Evolutionary conservation across 2,329 filamentous ascomycete species (phyloP), one percentile per base, ranked within the genome.

Genomic region (Xylariaceae sp.): DNA sequence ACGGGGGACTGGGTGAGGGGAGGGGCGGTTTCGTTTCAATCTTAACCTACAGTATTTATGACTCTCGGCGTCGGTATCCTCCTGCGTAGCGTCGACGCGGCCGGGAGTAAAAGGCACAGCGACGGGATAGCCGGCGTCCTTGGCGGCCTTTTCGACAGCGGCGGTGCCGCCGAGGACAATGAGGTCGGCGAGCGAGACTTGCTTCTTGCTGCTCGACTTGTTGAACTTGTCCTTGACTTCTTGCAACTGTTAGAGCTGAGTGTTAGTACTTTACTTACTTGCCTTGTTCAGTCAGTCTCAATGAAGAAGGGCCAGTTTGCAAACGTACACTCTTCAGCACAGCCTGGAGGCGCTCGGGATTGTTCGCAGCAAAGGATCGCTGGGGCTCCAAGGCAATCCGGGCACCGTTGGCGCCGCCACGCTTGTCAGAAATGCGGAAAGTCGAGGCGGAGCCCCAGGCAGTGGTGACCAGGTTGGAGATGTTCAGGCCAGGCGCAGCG

Each of bases 331-430:
- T 69, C 23, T 57, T 55, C 21, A 88, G 66, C 2, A 85, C 77
- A 59, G 81, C 66, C 38, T 65, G 62, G 30, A 88, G 68, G 63
- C 83, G 74, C 2, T 68, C 52, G 15, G 82, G 83, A 69, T 86
- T 84, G 74, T 88, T 88, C 59, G 79, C 74, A 57, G 76, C 64
- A 83, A 84, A 89, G 61, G 76, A 67, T 53, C 78, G 78, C 67
- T 85, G 80, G 17, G 85, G 85, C 46, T 72, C 68, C n/a, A 88
- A 80, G 28, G 82, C 79, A 54, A 88, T 85, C 53, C 84, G 83
- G 11, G 76, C 83, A 53, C 85, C 85, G 55, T 88, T 88, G 64
- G 85, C 85, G 56, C 85, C 85, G 51, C 85, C 85, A 50, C 85
- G 84, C 77, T 88, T 88, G 70, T 89, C 85, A 51, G 77, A 74